A percentile compares a stretch with the other conserved stretches of the same genome.
Conservation (phyloP, 2,329 filamentous ascomycete genomes). For the Bipolaris oryzae region DNA sequence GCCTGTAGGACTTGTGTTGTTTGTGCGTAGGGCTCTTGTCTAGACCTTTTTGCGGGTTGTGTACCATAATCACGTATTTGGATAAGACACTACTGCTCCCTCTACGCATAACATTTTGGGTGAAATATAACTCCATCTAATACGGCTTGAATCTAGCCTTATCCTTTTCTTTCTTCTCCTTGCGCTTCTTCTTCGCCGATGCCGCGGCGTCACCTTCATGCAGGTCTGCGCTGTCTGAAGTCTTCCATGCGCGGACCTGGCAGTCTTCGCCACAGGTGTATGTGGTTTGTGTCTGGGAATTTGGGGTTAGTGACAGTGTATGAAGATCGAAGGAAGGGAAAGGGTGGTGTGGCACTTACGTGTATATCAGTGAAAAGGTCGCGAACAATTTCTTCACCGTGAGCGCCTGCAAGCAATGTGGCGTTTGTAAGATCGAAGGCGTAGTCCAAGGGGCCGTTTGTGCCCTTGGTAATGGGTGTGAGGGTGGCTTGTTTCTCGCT, state of each 20-base stretch:
- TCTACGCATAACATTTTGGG: too few relatives aligned
- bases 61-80: too few relatives aligned
- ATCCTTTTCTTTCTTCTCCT: slow-evolving; percentile 37
- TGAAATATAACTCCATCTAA: slow-evolving; percentile 10
- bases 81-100: too few relatives aligned
- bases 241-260: slow-evolving; percentile 52
- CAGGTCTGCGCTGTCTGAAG: slow-evolving; percentile 28
- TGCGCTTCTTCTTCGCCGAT: slow-evolving; percentile 31
- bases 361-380: slow-evolving; percentile 52
- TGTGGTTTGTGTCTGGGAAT: slow-evolving; percentile 39
- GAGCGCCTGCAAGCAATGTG: slow-evolving; percentile 49
- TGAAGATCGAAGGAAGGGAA: background rate
- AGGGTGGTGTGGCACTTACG: slow-evolving; percentile 26
- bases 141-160: slow-evolving; percentile 51
- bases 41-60: too few relatives aligned
- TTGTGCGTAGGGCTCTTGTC: too few relatives aligned
- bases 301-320: background rate
- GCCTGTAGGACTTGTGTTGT: too few relatives aligned
- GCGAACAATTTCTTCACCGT: slow-evolving; percentile 57
- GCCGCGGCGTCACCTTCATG: slow-evolving; percentile 33
- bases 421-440: slow-evolving; percentile 32
- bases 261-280: slow-evolving; percentile 59
- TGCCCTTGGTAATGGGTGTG: slow-evolving; percentile 36
- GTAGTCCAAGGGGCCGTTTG: slow-evolving; percentile 37
- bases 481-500: slow-evolving; percentile 40